Evolutionary conservation across 495 filamentous ascomycete species (phyloP), one percentile per base, ranked within the genome.

Genomic region (Daldinia childiae): DNA sequence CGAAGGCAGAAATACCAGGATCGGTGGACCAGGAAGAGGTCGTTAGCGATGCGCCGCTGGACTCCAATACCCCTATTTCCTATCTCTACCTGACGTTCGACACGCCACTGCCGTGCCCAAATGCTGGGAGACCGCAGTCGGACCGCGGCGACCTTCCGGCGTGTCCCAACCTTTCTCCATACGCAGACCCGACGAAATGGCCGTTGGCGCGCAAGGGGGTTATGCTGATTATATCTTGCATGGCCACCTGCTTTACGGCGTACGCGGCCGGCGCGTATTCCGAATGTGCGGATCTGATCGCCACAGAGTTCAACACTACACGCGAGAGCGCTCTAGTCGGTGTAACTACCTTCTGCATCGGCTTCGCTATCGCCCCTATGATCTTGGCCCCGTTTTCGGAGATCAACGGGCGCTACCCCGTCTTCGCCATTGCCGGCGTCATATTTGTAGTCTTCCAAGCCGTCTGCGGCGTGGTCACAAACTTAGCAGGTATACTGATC

Each of bases 281-380:
- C 21, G 88, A 92, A 0, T 87, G 90, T 0, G 79, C 89, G 1
- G 72, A 77, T 1, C 85, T 93, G 55, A 86, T 97, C 80, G 84
- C 81, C 9, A 79, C 79, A 2, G 82, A 91, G 64, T 91, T 90
- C 83, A 77, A 84, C 21, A 84, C 93, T 9, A 87, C 89, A 48
- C 78, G 82, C 19, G 84, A 91, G 11, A 89, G 91, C 21, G 87
- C 90, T 34, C 82, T 92, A 15, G 82, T 90, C n/a, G 92, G 92
- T 12, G 91, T 97, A 52, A 95, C 93, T 0, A 84, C 88, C 3
- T 98, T 96, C 79, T 94, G 92, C 39, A 73, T 85, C 30, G 95
- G 95, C 8, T 98, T 98, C 74, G 93, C 85, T 0, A 74, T 93
- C 48, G 92, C 94, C 0, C 95, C 95, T 0, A 97, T 98, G 93